A percentile compares a stretch with the other conserved stretches of the same genome.
phyloP scores from a whole-genome alignment of 2,329 filamentous ascomycete genomes.

The Plenodomus biglobosus region DNA sequence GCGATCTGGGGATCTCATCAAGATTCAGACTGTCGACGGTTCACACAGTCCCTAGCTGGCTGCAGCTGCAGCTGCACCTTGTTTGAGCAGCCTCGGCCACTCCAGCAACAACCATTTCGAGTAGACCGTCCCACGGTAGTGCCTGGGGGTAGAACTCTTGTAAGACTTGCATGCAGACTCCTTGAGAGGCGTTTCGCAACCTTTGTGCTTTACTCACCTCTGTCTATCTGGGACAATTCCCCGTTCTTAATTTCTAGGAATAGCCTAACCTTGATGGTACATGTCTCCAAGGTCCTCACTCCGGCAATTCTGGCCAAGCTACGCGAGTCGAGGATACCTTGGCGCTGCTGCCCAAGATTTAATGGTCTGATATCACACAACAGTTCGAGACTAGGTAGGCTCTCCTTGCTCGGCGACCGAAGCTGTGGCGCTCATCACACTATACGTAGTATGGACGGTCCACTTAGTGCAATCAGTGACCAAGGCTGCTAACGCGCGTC shows the following conservation, averaged over 20 bases:
- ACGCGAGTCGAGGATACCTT: neutral
- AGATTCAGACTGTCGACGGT: slow-evolving; percentile 9
- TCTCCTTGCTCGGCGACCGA: neutral
- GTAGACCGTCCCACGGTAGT: neutral
- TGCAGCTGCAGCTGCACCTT: slow-evolving; percentile 1
- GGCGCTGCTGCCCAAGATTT: neutral
- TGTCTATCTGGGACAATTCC: too few relatives aligned
- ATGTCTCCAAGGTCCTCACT: neutral
- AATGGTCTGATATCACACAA: neutral
- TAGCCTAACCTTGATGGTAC: neutral
- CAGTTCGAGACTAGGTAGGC: neutral
- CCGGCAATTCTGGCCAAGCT: neutral
- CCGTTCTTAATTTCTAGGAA: too few relatives aligned
- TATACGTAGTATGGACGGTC: neutral
- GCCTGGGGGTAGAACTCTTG: too few relatives aligned
- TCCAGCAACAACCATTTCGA: neutral
- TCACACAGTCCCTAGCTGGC: too few relatives aligned
- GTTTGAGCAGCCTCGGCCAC: neutral
- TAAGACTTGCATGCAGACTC: too few relatives aligned
- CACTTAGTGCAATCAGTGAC: neutral
- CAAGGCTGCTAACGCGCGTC: neutral
- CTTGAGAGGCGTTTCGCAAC: too few relatives aligned
- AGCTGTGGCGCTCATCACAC: neutral
- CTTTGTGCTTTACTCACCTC: neutral
- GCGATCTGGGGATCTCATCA: slow-evolving; percentile 2